Evolutionary conservation across 495 filamentous ascomycete species (phyloP), one percentile per base, ranked within the genome.

Genomic region (Friedmanniomyces simplex): DNA sequence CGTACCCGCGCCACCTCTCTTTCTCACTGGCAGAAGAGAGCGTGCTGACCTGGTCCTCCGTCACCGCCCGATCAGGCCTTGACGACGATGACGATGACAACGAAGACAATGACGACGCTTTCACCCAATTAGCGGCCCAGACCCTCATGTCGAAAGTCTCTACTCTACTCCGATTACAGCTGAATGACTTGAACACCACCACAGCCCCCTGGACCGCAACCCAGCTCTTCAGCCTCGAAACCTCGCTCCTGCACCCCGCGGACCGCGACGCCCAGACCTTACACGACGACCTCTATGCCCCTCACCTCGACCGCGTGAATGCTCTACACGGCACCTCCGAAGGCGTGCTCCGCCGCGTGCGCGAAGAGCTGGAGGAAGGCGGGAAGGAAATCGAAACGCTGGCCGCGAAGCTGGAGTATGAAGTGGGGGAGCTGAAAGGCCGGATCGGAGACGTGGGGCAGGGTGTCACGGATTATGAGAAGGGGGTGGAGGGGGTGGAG

Each of bases 21-120:
- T 97, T 97, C 67, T 87, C 85, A 60, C 77, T 82, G 42, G 91
- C 90, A n/a, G 88, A 94, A 69, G 89, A 95, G 58, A 89, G 85
- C 30, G 70, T 95, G 2, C 75, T 95, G n/a, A 72, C 67, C 22
- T 93, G 88, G 86, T 69, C 78, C n/a, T 74, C 77, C 41, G 59
- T 79, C 11, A 63, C 71, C 21, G 66, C 63, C 45, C 56, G 75
- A 12, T 57, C 55, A 5, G 70, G 74, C 42, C 61, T 63, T 42
- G 58, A 76, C 10, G 59, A 58, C 10, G 71, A 74, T 39, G 63
- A 69, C 16, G 62, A 63, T 30, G 36, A 64, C 25, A 54, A 30
- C 67, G 30, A 25, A 49, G 56, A 2, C 18, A 14, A 26, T n/a
- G 7, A 69, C 16, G 62, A 63, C 34, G 36, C 57, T 8, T 42